Percentiles rank a stretch among this genome's conserved stretches.
phyloP scores from a whole-genome alignment of 495 filamentous ascomycete genomes.

The Trypethelium eluteriae region DNA sequence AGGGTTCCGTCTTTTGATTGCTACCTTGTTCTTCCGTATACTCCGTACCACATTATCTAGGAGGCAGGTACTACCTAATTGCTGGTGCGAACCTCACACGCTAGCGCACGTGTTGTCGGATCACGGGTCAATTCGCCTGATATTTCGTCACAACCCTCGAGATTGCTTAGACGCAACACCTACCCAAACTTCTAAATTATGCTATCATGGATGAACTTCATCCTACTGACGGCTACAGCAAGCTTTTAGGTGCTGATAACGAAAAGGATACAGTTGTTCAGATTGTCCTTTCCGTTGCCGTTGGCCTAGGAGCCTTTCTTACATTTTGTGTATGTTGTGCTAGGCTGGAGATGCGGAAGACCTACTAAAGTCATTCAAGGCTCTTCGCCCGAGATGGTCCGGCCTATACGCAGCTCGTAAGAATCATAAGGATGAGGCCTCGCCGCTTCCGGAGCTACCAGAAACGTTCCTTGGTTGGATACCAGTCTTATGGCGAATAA shows the following conservation, averaged over 20 bases:
- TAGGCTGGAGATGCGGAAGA: background rate
- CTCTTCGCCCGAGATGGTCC: slow-evolving; percentile 86
- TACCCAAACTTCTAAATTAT: background rate
- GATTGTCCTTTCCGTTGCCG: slow-evolving; percentile 47
- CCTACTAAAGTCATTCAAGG: slow-evolving; percentile 34
- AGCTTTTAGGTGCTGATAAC: slow-evolving; percentile 29
- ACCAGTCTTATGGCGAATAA: slow-evolving; percentile 74
- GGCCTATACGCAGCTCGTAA: slow-evolving; percentile 85
- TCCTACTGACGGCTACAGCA: slow-evolving; percentile 16
- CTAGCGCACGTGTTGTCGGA: no score
- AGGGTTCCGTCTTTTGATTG: no score
- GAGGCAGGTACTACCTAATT: no score
- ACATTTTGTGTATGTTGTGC: slow-evolving; percentile 51
- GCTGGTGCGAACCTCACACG: no score
- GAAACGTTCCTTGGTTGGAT: slow-evolving; percentile 92
- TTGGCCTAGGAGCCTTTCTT: slow-evolving; percentile 54
- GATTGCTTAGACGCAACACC: no score
- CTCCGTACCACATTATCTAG: no score
- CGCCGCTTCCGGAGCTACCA: slow-evolving; percentile 73
- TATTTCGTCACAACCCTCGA: slow-evolving; percentile 21
- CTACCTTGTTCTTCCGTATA: no score
- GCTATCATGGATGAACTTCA: slow-evolving; percentile 29
- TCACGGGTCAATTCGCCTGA: no score
- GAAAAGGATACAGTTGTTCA: slow-evolving; percentile 53
- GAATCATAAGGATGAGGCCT: slow-evolving; percentile 57